Evolutionary conservation across 2,329 filamentous ascomycete genomes (phyloP).

Genomic region (Aquanectria penicillioides): DNA sequence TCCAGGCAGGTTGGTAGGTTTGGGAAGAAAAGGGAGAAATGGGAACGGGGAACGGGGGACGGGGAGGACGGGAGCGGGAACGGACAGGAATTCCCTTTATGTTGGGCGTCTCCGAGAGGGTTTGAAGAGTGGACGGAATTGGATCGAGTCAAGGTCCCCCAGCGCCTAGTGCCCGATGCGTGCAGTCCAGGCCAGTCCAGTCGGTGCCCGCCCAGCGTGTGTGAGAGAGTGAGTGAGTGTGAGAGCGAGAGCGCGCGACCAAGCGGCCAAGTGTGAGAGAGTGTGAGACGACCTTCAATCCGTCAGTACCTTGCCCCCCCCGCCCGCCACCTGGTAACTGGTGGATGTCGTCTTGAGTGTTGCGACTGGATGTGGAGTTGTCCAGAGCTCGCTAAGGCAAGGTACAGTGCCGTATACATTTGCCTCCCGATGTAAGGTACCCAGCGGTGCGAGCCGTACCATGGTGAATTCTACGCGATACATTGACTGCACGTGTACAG

Average conservation of each 20-base stretch:
- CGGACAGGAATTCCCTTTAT: slow-evolving; percentile 38
- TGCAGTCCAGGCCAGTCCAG: too few species aligned
- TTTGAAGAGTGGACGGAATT: slow-evolving; percentile 8
- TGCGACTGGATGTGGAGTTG: slow-evolving; percentile 10
- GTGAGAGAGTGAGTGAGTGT: background rate
- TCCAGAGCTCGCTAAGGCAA: slow-evolving; percentile 14
- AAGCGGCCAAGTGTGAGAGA: too few species aligned
- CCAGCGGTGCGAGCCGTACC: slow-evolving; percentile 1
- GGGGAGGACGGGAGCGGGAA: background rate
- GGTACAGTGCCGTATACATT: too few species aligned
- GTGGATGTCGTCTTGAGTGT: slow-evolving; percentile 6
- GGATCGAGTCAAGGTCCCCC: slow-evolving; percentile 13
- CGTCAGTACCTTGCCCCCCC: slow-evolving; percentile 9
- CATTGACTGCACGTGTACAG: too few species aligned
- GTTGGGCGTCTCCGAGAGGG: slow-evolving; percentile 32
- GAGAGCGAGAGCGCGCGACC: too few species aligned
- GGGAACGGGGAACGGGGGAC: background rate
- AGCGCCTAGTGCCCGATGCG: background rate
- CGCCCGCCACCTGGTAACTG: background rate
- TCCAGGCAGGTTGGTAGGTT: too few species aligned
- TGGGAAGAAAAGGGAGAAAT: background rate
- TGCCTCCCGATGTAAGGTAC: slow-evolving; percentile 10
- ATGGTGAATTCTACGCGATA: too few species aligned
- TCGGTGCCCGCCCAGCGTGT: too few species aligned
- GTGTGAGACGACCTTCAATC: slow-evolving; percentile 3